phyloP scores from a whole-genome alignment of 495 filamentous ascomycete genomes.

The Amorphotheca resinae region DNA sequence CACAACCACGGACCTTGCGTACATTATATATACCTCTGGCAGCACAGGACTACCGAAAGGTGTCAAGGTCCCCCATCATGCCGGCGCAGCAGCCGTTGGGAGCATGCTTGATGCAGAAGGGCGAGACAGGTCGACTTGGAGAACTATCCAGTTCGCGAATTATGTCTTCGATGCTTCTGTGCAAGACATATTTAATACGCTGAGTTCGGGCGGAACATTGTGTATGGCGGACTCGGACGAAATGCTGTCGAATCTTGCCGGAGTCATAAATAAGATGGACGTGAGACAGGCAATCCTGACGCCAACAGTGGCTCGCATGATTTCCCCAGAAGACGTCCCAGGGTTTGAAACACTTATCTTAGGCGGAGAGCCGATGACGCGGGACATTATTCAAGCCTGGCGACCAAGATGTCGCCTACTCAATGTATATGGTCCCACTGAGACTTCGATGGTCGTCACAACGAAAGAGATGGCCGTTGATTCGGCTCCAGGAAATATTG shows the following conservation, averaged over 20 bases:
- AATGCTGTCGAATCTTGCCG: neutral
- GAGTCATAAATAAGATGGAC: constrained; percentile 15
- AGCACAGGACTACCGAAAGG: too few species aligned
- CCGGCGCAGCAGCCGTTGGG: too few species aligned
- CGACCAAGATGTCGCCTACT: constrained; percentile 24
- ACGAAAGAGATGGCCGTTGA: neutral
- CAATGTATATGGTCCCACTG: constrained; percentile 6
- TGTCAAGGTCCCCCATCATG: too few species aligned
- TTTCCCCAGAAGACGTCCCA: constrained; percentile 20
- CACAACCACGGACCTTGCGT: too few species aligned
- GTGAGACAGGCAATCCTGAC: constrained; percentile 36
- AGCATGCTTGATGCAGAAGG: too few species aligned
- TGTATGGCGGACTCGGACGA: neutral
- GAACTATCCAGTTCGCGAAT: too few species aligned
- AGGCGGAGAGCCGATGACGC: constrained; percentile 20
- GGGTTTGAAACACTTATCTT: constrained; percentile 26
- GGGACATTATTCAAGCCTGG: constrained; percentile 44
- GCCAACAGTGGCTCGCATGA: constrained; percentile 34
- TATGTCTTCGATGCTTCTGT: too few species aligned
- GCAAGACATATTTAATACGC: neutral
- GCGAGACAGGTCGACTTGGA: too few species aligned
- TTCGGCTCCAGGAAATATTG: neutral
- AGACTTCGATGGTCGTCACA: neutral
- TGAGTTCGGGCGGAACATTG: neutral
- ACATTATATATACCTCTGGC: too few species aligned